phyloP scores from a whole-genome alignment of 2,329 filamentous ascomycete genomes.

The Sclerotiophoma versabilis region DNA sequence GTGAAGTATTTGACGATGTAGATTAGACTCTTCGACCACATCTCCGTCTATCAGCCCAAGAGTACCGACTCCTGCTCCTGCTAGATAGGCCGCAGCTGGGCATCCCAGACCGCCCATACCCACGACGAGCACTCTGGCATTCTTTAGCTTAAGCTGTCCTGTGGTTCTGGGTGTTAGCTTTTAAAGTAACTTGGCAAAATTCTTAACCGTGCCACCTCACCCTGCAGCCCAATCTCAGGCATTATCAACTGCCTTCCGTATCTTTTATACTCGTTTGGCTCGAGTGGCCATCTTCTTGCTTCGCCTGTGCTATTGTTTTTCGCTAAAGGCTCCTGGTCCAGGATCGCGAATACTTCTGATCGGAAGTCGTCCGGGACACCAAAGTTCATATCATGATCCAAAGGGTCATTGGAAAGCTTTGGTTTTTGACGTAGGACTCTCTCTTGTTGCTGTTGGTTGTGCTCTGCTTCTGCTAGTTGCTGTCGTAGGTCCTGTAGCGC shows the following conservation, averaged over 20 bases:
- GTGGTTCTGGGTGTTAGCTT: not conserved
- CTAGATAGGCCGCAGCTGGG: conserved; percentile 90
- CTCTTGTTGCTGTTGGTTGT: conserved; percentile 37
- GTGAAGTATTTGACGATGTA: conserved; percentile 92
- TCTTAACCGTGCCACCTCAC: conserved; percentile 50
- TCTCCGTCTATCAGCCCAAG: conserved; percentile 90
- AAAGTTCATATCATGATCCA: conserved; percentile 49
- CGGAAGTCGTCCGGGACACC: conserved; percentile 54
- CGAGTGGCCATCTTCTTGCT: conserved; percentile 67
- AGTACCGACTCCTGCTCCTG: conserved; percentile 83
- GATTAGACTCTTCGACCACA: conserved; percentile 84
- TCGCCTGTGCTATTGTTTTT: not conserved
- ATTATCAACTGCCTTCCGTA: conserved; percentile 94
- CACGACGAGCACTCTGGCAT: conserved; percentile 77
- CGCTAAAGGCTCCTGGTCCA: conserved; percentile 30
- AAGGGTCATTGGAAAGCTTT: conserved; percentile 28
- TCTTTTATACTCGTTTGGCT: conserved; percentile 76
- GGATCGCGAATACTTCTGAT: conserved; percentile 50
- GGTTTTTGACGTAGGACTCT: conserved; percentile 31
- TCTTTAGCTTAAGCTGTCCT: conserved; percentile 79
- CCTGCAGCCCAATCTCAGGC: conserved; percentile 77
- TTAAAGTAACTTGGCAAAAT: too few species aligned
- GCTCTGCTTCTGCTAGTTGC: conserved; percentile 54
- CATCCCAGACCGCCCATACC: conserved; percentile 91
- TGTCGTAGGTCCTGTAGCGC: conserved; percentile 50